Base-by-base conservation (phyloP, 2,329 filamentous ascomycete genomes). In the Talaromyces albobiverticillius region DNA sequence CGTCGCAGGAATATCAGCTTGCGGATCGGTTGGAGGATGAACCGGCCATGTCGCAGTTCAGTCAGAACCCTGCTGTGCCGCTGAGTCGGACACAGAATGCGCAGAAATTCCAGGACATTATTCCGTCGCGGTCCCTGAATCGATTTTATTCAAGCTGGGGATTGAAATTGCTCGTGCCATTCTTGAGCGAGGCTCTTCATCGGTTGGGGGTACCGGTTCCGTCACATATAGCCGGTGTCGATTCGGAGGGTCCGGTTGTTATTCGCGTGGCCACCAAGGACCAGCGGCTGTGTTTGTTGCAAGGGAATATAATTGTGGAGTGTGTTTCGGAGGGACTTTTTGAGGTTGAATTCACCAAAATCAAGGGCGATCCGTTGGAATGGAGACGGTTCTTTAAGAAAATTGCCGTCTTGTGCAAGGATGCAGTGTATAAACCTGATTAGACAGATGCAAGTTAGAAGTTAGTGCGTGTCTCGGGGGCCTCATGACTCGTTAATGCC, bases 361-460 rank as follows among this genome's bases (percentile, higher is more conserved):
- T 89, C 51, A 96, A 96, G 75, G 94, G 94, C 5, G 94, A 99
- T 76, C 94, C 94, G 4, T 75, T 99, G 47, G 93, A 97, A 76
- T 99, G 95, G 94, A 83, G 94, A 57, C 80, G 94, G 31, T 90
- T 99, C 69, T 99, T 99, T 79, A 99, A 99, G 75, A 92, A 90
- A 71, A 83, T 96, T n/a, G 89, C 89, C 26, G 79, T 95, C 59
- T 78, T 93, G 57, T 95, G 92, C 74, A 89, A 89, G 67, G 90
- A 96, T 67, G 90, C 85, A 8, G 86, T 97, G 42, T 89, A 85
- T 68, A 80, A 79, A 60, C 82, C 82, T 45, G 76, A 81, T 55
- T 64, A 64, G 52, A 75, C 54, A 36, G 13, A 29, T 13, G 4
- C 16, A 40, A n/a, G n/a, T n/a, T n/a, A n/a, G n/a, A n/a, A n/a